Percentiles rank a stretch among this genome's conserved stretches.
These are phyloP conservation scores for Starmerella scarabaei DNA, from an alignment of 805 yeast species.

Conservation along the genomic window DNA sequence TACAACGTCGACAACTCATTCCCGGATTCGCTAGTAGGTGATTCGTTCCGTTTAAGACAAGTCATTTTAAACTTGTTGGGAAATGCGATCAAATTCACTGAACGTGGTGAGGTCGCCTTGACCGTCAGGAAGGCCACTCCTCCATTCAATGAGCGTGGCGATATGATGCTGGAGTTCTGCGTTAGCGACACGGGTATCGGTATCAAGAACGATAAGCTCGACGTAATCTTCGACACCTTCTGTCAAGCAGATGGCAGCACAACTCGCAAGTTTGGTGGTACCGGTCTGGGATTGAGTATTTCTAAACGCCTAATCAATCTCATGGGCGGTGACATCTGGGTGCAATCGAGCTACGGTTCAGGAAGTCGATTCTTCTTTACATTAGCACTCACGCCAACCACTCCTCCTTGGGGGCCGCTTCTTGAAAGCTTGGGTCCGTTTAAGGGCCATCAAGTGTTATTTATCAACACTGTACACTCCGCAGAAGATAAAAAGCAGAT, in stretches of 20 bases:
- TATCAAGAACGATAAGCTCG: conserved; percentile 71
- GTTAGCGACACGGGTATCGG: conserved; percentile 89
- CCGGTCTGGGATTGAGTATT: conserved; percentile 78
- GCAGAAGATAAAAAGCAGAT: conserved; percentile 40
- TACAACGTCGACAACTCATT: conserved; percentile 76
- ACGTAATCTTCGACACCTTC: conserved; percentile 75
- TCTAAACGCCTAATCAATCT: conserved; percentile 76
- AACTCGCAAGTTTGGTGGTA: conserved; percentile 85
- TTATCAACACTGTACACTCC: conserved; percentile 54
- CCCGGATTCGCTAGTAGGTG: conserved; percentile 80
- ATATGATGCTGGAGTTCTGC: conserved; percentile 60
- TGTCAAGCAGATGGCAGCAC: conserved; percentile 93
- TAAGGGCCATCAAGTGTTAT: conserved; percentile 52
- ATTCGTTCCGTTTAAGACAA: conserved; percentile 76
- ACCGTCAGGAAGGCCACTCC: conserved; percentile 49
- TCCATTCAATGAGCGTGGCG: conserved; percentile 30
- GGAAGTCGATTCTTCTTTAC: conserved; percentile 81
- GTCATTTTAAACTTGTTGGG: conserved; percentile 79
- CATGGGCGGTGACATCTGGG: conserved; percentile 95
- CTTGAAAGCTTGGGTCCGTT: conserved; percentile 62
- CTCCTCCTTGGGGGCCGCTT: conserved; percentile 45
- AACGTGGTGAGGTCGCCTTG: conserved; percentile 66
- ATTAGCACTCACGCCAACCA: conserved; percentile 62
- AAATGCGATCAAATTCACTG: conserved; percentile 80
- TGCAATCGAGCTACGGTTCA: conserved; percentile 60